Evolutionary conservation across 768 basidiomycete species (phyloP), one percentile per base, ranked within the genome.

Genomic region (Hericium erinaceus): DNA sequence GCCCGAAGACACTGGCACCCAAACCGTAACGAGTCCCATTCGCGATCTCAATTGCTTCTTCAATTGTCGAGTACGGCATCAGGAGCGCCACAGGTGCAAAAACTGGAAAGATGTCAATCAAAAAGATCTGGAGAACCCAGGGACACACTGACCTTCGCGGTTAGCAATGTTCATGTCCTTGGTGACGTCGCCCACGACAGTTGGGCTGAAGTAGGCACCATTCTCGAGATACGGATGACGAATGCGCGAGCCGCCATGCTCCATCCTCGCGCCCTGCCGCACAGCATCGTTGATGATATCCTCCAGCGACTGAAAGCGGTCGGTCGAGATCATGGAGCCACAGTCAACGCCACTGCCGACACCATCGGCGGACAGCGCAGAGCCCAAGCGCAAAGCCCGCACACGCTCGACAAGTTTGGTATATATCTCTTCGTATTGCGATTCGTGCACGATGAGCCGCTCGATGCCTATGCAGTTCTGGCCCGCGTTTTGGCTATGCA

Each of bases 391-490:
- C 52, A 98, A 74, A 63, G 81, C 83, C 38, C 72, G 68, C 39
- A 84, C 80, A 15, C 86, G 80, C n/a, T 83, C 80, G 20, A 72
- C 66, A 64, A 98, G 76, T 20, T 83, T 77, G 2, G 75, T 73
- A 62, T 85, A 80, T 52, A 98, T 80, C 5, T 84, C 81, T 50
- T 92, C 82, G 64, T 94, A 88, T 64, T 92, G 86, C 0, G 77
- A 77, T 0, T 74, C 67, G 65, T 94, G 93, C 39, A 98, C 92
- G 49, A 98, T 80, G 62, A 98, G 80, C 2, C 94, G 83, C 70
- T 99, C 95, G 61, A 95, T 90, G 39, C 95, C 95, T 64, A 99
- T 95, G 69, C 95, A 99, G 65, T 98, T 98, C 73, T 98, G 95
- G 20, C 95, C 95, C 53, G 82, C 81, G 58, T 92, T 92, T 76